Evolutionary conservation across 2,329 filamentous ascomycete species (phyloP).

Genomic region (Sporothrix globosa): DNA sequence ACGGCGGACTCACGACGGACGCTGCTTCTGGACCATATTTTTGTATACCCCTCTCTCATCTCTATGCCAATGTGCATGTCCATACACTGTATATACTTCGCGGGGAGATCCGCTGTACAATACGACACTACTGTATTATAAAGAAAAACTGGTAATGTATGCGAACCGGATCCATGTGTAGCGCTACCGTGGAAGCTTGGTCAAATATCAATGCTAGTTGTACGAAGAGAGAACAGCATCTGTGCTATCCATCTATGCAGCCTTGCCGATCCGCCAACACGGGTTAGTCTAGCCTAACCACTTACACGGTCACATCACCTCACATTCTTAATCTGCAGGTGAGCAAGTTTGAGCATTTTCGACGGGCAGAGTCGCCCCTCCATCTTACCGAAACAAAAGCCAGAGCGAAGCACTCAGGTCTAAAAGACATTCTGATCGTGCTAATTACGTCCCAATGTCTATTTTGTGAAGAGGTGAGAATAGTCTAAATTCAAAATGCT

Average conservation of each 20-base stretch:
- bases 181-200: no score
- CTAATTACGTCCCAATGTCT: no score
- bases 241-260: not conserved
- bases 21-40: not conserved
- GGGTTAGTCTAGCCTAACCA: not conserved
- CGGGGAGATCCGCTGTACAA: not conserved
- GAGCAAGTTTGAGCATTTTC: constrained; percentile 29
- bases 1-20: no score
- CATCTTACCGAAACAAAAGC: not conserved
- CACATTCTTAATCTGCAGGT: not conserved
- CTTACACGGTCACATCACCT: not conserved
- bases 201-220: no score
- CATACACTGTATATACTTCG: not conserved
- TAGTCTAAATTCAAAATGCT: not conserved
- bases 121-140: not conserved
- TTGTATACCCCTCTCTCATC: not conserved
- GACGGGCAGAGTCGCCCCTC: no score
- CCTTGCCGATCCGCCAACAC: not conserved
- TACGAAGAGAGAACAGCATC: no score
- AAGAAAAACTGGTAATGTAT: not conserved
- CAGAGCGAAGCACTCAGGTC: not conserved
- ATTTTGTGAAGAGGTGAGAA: not conserved
- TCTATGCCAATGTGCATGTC: not conserved
- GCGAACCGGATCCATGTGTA: no score
- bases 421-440: not conserved